phyloP scores from a whole-genome alignment of 306 rosid species.

The Lathyrus sativus region DNA sequence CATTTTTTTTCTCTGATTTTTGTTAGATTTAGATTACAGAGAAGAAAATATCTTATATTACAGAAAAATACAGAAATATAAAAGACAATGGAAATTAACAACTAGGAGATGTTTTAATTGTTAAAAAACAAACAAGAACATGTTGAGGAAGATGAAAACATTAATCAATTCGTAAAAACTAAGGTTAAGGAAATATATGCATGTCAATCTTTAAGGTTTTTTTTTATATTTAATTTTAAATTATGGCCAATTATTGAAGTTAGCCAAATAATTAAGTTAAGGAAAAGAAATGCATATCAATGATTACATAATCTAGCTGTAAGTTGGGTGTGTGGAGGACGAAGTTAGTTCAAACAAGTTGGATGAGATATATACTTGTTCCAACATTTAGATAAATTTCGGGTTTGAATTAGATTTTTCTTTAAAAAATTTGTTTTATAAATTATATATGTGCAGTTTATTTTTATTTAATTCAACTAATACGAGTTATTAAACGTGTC shows the following conservation, averaged over 20 bases:
- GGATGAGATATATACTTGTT: slow-evolving; percentile 1
- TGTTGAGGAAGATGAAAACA: neutral
- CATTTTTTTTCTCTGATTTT: neutral
- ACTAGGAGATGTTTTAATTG: neutral
- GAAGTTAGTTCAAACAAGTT: neutral
- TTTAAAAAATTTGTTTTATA: too few relatives aligned
- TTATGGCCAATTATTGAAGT: neutral
- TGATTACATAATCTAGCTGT: neutral
- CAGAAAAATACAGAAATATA: too few relatives aligned
- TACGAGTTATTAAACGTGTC: too few relatives aligned
- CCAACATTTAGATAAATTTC: neutral
- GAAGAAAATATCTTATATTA: too few relatives aligned
- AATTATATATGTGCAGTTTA: too few relatives aligned
- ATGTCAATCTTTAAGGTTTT: neutral
- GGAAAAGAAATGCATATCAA: neutral
- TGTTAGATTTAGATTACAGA: neutral
- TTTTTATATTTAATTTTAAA: neutral
- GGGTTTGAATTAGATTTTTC: too few relatives aligned
- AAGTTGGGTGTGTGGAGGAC: neutral
- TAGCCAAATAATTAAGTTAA: neutral
- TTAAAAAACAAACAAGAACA: neutral
- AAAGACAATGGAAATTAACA: too few relatives aligned
- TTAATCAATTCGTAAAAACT: neutral
- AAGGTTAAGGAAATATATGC: neutral
- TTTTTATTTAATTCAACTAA: too few relatives aligned